Evolutionary conservation across 2,329 filamentous ascomycete genomes (phyloP), one percentile per base, ranked within the genome.

Genomic region (Pseudogymnoascus sp.): DNA sequence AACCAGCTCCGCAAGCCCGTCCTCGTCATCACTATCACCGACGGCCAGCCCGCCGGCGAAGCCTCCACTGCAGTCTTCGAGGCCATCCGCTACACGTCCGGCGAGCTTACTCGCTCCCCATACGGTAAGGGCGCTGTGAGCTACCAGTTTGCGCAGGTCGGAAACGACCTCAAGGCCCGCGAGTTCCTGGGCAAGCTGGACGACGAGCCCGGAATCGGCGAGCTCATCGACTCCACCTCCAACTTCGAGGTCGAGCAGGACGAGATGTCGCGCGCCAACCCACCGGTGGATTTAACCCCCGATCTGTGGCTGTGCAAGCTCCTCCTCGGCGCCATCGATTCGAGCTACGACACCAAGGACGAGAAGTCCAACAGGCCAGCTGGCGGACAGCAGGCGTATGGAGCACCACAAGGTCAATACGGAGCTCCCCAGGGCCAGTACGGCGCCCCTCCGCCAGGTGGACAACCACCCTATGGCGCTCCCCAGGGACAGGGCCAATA

Each of bases 61-160:
- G 77, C 81, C 4, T 79, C 80, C 64, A 80, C 80, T 61, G 77
- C 82, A 14, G 80, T 88, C 6, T 79, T 81, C 43, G 81, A 86
- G 62, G 81, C 82, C 37, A 85, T 89, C 67, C 78, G 79, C 60
- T 79, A 80, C 68, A 81, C 84, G 1, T 77, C 80, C 61, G 76
- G 79, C 19, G 80, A 85, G 65, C 75, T 85, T 25, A 71, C 77
- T 23, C 75, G 78, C 43, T 78, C 72, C 60, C 76, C 79, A 61
- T 84, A 83, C 69, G 84, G 85, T 34, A 77, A 78, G 28, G 82
- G 82, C 60, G 84, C 83, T n/a, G 74, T 88, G 65, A 81, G 83
- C 0, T 88, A 88, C 77, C 85, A 89, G 71, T 88, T 89, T 71
- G 85, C 86, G 0, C 86, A 89, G 69, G 86, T 89, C 60, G 86